These are phyloP conservation scores for Beauveria caledonica DNA, from an alignment of 2,329 filamentous ascomycete genomes.

Conservation along the genomic window DNA sequence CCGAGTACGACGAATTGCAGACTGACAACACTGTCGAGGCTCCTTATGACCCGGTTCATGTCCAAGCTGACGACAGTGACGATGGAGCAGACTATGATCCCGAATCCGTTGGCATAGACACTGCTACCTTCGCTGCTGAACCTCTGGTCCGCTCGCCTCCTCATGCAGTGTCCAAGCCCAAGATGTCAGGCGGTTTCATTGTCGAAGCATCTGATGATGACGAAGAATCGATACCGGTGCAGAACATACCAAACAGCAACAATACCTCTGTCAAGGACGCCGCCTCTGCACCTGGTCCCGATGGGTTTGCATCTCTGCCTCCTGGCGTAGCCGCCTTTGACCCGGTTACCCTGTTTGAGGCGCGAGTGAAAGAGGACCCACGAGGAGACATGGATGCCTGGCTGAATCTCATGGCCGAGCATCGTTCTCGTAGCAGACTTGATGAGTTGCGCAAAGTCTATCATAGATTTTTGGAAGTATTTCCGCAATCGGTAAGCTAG, in stretches of 20 bases:
- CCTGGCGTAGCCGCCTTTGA: conserved; percentile 45
- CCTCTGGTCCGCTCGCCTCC: neutral
- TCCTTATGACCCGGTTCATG: conserved; percentile 41
- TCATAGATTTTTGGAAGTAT: conserved; percentile 78
- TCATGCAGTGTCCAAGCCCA: conserved; percentile 40
- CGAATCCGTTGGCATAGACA: conserved; percentile 41
- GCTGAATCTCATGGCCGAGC: conserved; percentile 77
- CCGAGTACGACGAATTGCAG: conserved; percentile 47
- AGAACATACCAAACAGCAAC: conserved; percentile 11
- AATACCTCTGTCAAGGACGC: conserved; percentile 3
- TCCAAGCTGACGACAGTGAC: conserved; percentile 38
- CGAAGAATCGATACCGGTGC: conserved; percentile 6
- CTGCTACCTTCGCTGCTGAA: conserved; percentile 16
- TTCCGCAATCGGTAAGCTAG: conserved; percentile 78
- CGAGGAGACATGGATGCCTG: conserved; percentile 89
- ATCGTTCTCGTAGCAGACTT: conserved; percentile 71
- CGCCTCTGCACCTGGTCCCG: conserved; percentile 15
- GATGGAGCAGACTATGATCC: conserved; percentile 52
- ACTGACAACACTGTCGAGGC: conserved; percentile 41
- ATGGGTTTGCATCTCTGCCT: conserved; percentile 24
- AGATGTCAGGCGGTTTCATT: conserved; percentile 52
- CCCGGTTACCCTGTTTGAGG: conserved; percentile 72
- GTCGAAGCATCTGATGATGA: conserved; percentile 50
- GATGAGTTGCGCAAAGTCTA: conserved; percentile 75
- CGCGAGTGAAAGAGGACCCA: conserved; percentile 84